Conservation (phyloP, 1,284 basidiomycete genomes). For the Rhodotorula sp. region DNA sequence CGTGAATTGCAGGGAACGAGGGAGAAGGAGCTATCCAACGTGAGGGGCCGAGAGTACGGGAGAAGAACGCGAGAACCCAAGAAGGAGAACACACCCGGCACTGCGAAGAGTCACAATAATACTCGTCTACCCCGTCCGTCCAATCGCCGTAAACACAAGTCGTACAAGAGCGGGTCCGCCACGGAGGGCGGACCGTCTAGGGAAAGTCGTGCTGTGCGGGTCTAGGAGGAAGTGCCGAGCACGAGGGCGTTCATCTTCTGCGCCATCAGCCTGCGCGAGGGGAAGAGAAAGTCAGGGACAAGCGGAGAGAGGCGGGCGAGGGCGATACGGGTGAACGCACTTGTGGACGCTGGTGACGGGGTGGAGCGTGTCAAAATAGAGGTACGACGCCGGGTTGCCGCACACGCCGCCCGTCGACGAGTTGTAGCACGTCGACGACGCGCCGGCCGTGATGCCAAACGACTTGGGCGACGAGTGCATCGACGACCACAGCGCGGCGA, state of each 20-base stretch:
- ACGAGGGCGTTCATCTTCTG: constrained; percentile 30
- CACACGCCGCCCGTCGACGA: constrained; percentile 26
- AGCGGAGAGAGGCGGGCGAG: too few species aligned
- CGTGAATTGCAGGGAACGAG: too few species aligned
- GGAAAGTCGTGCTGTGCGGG: too few species aligned
- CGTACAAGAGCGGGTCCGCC: too few species aligned
- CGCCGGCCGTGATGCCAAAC: constrained; percentile 20
- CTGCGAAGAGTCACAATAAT: too few species aligned
- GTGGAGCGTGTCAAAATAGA: constrained; percentile 41
- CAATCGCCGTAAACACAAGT: too few species aligned
- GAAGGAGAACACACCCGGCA: too few species aligned
- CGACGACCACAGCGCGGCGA: constrained; percentile 36
- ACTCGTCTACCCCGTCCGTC: too few species aligned
- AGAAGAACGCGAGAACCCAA: too few species aligned
- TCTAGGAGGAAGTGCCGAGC: not conserved
- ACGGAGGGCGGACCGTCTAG: not conserved
- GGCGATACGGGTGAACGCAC: not conserved
- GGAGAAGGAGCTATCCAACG: too few species aligned
- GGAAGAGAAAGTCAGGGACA: not conserved
- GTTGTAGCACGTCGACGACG: constrained; percentile 31
- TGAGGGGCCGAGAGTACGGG: too few species aligned
- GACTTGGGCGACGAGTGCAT: constrained; percentile 12
- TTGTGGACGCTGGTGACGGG: constrained; percentile 32
- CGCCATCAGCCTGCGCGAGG: constrained; percentile 19
- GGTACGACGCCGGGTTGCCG: constrained; percentile 22